Evolutionary conservation across 2,329 filamentous ascomycete genomes (phyloP).

Genomic region (Hymenoscyphus linearis): DNA sequence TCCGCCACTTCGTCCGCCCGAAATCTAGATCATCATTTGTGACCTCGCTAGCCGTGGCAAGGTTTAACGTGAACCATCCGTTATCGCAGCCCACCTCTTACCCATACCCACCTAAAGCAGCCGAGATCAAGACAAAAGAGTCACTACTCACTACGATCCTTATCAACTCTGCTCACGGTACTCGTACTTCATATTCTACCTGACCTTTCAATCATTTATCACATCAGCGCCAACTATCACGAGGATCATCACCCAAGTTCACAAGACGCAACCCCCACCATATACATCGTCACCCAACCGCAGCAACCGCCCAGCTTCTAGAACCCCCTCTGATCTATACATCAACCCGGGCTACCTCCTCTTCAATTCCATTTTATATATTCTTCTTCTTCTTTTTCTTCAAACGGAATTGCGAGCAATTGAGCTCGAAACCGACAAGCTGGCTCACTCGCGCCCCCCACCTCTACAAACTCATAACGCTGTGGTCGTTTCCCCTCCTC

Average conservation of each 20-base stretch:
- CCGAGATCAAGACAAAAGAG: background rate
- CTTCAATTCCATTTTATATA: background rate
- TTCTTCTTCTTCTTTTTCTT: background rate
- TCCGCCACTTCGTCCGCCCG: background rate
- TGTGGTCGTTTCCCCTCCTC: slow-evolving; percentile 17
- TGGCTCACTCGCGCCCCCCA: slow-evolving; percentile 29
- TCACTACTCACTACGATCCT: background rate
- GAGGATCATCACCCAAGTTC: background rate
- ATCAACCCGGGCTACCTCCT: background rate
- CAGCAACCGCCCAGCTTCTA: background rate
- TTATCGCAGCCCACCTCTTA: background rate
- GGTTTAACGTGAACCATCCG: background rate
- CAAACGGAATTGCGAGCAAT: slow-evolving; percentile 5
- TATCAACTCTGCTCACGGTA: background rate
- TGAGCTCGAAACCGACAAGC: slow-evolving; percentile 16
- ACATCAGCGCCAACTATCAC: slow-evolving; percentile 8
- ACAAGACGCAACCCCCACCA: slow-evolving; percentile 1
- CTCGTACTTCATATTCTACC: background rate
- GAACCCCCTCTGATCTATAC: background rate
- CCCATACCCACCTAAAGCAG: background rate
- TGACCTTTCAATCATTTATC: slow-evolving; percentile 3
- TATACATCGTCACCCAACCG: background rate
- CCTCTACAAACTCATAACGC: slow-evolving; percentile 18
- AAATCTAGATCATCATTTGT: background rate
- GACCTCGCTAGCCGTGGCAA: background rate